phyloP scores from a whole-genome alignment of 805 yeast species.

The Kodamaea lidongshanica region DNA sequence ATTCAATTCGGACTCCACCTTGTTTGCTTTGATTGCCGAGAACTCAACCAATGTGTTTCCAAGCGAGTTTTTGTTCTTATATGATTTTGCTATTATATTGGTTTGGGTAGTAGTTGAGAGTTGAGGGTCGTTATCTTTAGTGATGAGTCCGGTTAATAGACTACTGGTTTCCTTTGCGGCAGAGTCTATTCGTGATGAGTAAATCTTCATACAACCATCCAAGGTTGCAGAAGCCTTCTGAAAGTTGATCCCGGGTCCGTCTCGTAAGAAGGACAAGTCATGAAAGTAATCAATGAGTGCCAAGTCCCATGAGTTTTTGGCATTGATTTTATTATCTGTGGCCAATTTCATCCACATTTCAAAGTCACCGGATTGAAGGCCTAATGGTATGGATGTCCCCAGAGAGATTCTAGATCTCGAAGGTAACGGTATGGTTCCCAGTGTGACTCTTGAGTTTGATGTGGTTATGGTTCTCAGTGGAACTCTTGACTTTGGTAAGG shows the following conservation, averaged over 20 bases:
- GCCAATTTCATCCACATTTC: constrained; percentile 81
- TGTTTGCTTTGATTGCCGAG: constrained; percentile 7
- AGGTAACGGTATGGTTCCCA: no score
- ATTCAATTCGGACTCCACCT: constrained; percentile 18
- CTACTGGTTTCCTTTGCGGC: constrained; percentile 88
- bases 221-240: constrained; percentile 87
- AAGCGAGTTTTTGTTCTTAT: constrained; percentile 1
- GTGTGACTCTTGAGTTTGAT: neutral
- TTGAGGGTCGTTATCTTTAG: neutral
- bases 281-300: constrained; percentile 48
- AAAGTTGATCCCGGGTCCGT: constrained; percentile 54
- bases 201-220: constrained; percentile 92
- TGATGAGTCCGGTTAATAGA: constrained; percentile 66
- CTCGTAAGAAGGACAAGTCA: constrained; percentile 28
- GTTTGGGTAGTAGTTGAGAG: no score
- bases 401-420: no score
- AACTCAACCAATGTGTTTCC: constrained; percentile 6
- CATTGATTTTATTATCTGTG: constrained; percentile 59
- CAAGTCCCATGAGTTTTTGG: constrained; percentile 45
- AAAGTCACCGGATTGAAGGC: no score
- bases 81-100: no score
- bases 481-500: neutral
- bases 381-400: no score
- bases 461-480: constrained; percentile 1
- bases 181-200: constrained; percentile 84